Evolutionary conservation across 768 basidiomycete genomes (phyloP), one percentile per base, ranked within the genome.

Genomic region (Calocybe gangraenosa): DNA sequence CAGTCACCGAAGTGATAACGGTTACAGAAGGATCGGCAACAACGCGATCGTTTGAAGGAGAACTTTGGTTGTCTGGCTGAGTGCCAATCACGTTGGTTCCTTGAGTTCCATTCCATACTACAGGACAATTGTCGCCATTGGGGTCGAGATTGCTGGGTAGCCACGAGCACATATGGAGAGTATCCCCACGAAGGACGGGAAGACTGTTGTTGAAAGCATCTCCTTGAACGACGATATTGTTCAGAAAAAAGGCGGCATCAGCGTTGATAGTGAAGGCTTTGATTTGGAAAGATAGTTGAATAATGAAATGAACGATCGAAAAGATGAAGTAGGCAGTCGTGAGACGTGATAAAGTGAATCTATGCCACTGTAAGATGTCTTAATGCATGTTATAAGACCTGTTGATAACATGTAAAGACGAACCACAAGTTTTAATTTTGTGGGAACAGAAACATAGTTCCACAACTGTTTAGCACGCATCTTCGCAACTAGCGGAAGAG

Each of bases 271-370:
- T 68, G 66, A 82, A 83, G 9, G 82, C 86, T 42, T 74, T 73
- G 40, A 73, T 75, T 65, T 90, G 87, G 37, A 91, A 69, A 20
- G 75, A 68, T 51, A 88, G 69, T 62, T 89, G 87, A 47, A 87
- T 59, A 45, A 74, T 52, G 53, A 82, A 87, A 59, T 88, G 83
- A 36, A 78, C 39, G 41, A 84, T 46, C 17, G 87, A 82, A 59
- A 88, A 84, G 35, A 71, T 43, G 57, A 87, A 78, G 61, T 87
- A 91, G 56, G 78, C 56, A 49, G 73, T 66, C 15, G 87, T 82
- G 42, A 84, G 68, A 30, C 72, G 73, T 38, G 86, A 84, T 57
- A 81, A 78, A 17, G 84, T 82, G 55, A 88, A 67, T 45, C 84
- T 76, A 46, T 78, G 71, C 81, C 82, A 84, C 85, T 88, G 57